Evolutionary conservation across 129 eudicot genomes (phyloP), one percentile per base, ranked within the genome.

Genomic region (Ambrosia trifida): DNA sequence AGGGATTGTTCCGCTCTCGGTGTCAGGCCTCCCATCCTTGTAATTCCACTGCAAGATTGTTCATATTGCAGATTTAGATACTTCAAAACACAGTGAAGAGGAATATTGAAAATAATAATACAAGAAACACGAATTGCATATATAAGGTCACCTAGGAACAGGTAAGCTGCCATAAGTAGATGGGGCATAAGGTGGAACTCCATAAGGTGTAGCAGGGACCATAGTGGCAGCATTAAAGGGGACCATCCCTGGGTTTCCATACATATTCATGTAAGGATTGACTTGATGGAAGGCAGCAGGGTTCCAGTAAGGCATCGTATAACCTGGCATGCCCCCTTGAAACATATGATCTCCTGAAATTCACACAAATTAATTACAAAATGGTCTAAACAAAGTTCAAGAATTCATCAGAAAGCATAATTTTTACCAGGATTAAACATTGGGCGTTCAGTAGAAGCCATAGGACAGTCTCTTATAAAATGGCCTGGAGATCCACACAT

Each of bases 401-500:
- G 10, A 76, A 64, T 7, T 54, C 31, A 9, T 64, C 11, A 72
- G 47, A 74, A 53, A 52, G 52, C 61, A 57, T 2, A 33, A 10
- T 18, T 66, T 24, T 57, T 80, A 88, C 95, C 91, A 40, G 81
- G 43, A 54, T 76, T 84, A 46, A 75, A 72, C 88, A 82, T 73
- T 60, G 82, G 72, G 54, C 67, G 69, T 31, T 77, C 78, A 62
- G 65, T 57, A 24, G 86, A 62, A 69, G 84, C 80, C 63, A 75
- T 61, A 44, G 96, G 91, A 64, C 98, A 92, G 65, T 92, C 88
- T 83, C 95, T 80, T 71, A 92, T 78, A 61, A 93, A 82, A 85
- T 93, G 98, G 72, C 76, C 84, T 2, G 96, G 95, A 75, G 92
- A 90, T 61, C 89, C 95, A 82, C 95, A 93, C 81, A 40, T 83